Base-by-base conservation (phyloP, 106 monocot species). In the Cymbidium sinense region DNA sequence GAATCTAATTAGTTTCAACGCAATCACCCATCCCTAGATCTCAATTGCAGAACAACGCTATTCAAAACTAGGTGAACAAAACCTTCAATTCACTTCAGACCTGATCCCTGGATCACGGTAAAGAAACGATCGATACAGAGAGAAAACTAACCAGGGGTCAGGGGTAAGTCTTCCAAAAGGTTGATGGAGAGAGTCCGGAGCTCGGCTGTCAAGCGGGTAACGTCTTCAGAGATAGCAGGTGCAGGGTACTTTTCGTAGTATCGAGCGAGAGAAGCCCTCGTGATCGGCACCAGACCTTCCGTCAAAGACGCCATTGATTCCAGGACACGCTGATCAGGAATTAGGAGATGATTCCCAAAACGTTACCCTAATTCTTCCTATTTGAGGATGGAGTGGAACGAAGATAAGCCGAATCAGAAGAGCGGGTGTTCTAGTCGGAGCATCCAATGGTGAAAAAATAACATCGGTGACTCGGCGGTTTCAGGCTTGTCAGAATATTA, bases 201-300 rank as follows among this genome's bases (percentile, higher is more conserved):
- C 70, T 90, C 79, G 13, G 76, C 77, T 29, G 84, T 87, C 52
- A 94, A 75, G 55, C 85, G 83, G 47, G 76, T 2, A 29, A 91
- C 87, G 74, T 88, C 93, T 27, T 85, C 88, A 23, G 91, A 69
- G 19, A 94, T 77, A 31, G 88, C 86, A 23, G 83, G 69, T 23
- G 87, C 70, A 20, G 88, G 86, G 79, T 91, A 94, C 72, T 91
- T 89, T 35, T 96, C 96, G 88, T 96, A 96, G 79, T 94, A 96
- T 19, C 84, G 84, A 4, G 91, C 84, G 19, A 96, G 78, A 79
- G 87, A 96, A 3, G 79, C 81, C 85, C 95, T 83, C 20, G 95
- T 95, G 70, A 95, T 95, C 74, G 95, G 95, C 70, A 95, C 90
- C 65, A 95, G 55, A 7, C 95, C 95, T 11, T 95, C 90, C 61